These are phyloP conservation scores for Schwanniomyces polymorphus DNA, from an alignment of 805 yeast species.

Conservation along the genomic window DNA sequence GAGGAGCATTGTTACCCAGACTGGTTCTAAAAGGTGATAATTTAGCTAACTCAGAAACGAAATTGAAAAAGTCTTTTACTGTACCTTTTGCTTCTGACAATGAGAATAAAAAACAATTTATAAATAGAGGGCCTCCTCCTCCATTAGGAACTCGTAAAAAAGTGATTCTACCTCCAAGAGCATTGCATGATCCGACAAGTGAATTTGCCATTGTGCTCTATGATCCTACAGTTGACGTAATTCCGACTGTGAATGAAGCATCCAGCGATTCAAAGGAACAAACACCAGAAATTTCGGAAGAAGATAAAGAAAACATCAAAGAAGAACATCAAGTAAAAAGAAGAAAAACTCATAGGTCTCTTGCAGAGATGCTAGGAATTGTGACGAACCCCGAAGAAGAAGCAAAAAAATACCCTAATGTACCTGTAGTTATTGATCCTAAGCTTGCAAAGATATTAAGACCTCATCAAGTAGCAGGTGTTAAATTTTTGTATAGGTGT, in stretches of 20 bases:
- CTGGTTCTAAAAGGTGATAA: conserved; percentile 44
- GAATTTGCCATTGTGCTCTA: conserved; percentile 93
- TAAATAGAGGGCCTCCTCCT: conserved; percentile 57
- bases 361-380: conserved; percentile 82
- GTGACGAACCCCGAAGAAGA: conserved; percentile 49
- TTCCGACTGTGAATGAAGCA: conserved; percentile 27
- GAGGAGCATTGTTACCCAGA: conserved; percentile 63
- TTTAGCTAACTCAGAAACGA: conserved; percentile 33
- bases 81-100: conserved; percentile 55
- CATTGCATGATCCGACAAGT: conserved; percentile 91
- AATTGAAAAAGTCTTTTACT: conserved; percentile 46
- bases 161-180: conserved; percentile 74
- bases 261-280: conserved; percentile 11
- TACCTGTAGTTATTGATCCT: conserved; percentile 96
- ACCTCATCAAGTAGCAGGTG: conserved; percentile 97
- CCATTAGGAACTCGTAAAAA: conserved; percentile 81
- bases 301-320: conserved; percentile 9
- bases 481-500: conserved; percentile 84
- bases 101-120: conserved; percentile 30
- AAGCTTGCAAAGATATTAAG: conserved; percentile 76
- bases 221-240: conserved; percentile 86
- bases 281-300: conserved; percentile 10
- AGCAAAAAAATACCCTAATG: conserved; percentile 65
- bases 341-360: conserved; percentile 57
- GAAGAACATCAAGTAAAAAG: conserved; percentile 26